Evolutionary conservation across 306 rosid species (phyloP), one percentile per base, ranked within the genome.

Genomic region (Acacia crassicarpa): DNA sequence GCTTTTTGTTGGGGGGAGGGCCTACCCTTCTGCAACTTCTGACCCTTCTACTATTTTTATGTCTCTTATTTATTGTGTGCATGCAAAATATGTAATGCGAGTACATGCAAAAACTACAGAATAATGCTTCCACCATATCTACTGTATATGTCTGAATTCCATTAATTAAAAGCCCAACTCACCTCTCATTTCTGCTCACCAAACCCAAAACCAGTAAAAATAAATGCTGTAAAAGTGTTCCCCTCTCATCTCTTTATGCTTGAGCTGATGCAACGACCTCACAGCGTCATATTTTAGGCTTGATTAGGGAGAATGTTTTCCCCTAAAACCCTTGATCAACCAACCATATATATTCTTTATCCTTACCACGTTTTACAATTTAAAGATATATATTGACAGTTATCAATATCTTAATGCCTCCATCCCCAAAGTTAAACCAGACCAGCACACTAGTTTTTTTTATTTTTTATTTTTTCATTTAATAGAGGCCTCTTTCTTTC

Each of bases 1-100:
- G 83, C 85, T 78, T 84, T 82, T 84, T 75, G 76, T 89, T 66
- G 85, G 86, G 82, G 59, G 33, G 77, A 78, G 87, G 90, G 82
- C 87, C 90, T 87, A 81, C 90, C 87, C 87, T 0, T 13, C 90
- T 81, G 87, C 87, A 78, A 40, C 45, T 81, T 81, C 89, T 87
- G 90, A 84, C 83, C 74, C 67, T 41, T 79, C 90, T 81, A 77
- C 84, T 87, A 87, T 83, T 86, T 87, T 76, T 75, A 81, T 87
- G 86, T 87, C 85, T 81, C 22, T 74, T 70, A 81, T 84, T 86
- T 73, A 86, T 83, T 76, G 78, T 83, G 76, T 86, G 89, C 87
- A 83, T 86, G 89, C 84, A 86, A 86, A 63, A 81, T 63, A 35
- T 77, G 80, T 80, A 38, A 72, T 46, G 56, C 30, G 74, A 66